A percentile compares a stretch with the other conserved stretches of the same genome.
phyloP scores from a whole-genome alignment of 306 rosid species.

The Lablab purpureus region DNA sequence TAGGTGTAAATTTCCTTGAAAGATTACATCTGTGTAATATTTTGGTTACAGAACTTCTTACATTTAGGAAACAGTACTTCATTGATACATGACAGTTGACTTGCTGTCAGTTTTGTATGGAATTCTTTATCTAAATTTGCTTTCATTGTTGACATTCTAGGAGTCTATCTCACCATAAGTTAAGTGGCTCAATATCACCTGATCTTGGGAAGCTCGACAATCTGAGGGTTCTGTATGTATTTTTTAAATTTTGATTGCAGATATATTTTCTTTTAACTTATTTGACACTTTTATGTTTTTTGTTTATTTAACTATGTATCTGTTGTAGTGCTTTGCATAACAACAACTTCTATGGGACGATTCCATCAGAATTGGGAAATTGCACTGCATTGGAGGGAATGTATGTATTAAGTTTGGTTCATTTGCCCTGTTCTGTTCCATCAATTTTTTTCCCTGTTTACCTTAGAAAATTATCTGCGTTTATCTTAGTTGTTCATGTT shows the following conservation, averaged over 20 bases:
- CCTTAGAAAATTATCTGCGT: conserved; percentile 25
- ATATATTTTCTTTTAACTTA: conserved; percentile 15
- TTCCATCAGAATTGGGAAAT: conserved; percentile 95
- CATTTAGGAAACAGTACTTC: conserved; percentile 10
- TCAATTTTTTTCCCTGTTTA: conserved; percentile 15
- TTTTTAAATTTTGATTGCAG: conserved; percentile 31
- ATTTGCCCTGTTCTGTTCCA: conserved; percentile 27
- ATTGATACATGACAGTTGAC: conserved; percentile 28
- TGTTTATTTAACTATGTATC: conserved; percentile 45
- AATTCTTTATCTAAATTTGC: conserved; percentile 46
- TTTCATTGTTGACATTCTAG: conserved; percentile 61
- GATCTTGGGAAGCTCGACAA: conserved; percentile 91
- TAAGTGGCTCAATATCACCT: conserved; percentile 80
- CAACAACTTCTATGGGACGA: conserved; percentile 85
- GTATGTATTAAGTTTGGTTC: conserved; percentile 62
- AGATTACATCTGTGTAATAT: background rate
- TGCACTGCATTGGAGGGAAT: conserved; percentile 78
- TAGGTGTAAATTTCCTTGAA: conserved; percentile 31
- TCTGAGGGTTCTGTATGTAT: conserved; percentile 81
- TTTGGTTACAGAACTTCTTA: conserved; percentile 9
- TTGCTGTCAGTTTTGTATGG: conserved; percentile 34
- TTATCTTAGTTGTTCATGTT: conserved; percentile 34
- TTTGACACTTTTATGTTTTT: conserved; percentile 29
- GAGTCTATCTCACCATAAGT: conserved; percentile 75
- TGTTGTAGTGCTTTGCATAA: conserved; percentile 75